Conservation (phyloP, 108 stramenopile species). For the Cyclostephanos tholiformis region DNA sequence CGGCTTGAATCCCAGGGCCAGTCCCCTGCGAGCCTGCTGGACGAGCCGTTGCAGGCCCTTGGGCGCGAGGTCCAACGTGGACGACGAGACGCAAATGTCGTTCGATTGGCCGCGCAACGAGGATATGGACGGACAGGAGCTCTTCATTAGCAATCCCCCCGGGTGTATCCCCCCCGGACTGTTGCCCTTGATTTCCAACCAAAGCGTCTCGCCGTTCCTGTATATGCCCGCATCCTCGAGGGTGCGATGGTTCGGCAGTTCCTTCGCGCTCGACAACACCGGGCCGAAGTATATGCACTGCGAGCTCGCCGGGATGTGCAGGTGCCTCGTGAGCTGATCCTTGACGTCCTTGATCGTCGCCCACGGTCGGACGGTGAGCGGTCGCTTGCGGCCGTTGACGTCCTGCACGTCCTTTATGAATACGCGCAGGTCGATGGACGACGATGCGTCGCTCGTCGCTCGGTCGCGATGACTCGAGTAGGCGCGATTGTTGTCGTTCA, state of each 20-base stretch:
- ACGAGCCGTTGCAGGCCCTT: conserved; percentile 60
- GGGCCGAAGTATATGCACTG: conserved; percentile 82
- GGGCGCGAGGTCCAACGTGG: conserved; percentile 66
- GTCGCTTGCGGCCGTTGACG: conserved; percentile 65
- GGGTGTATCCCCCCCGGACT: not conserved
- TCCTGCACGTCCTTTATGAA: conserved; percentile 81
- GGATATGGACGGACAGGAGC: conserved; percentile 40
- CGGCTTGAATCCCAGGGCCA: conserved; percentile 83
- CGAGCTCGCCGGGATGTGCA: conserved; percentile 67
- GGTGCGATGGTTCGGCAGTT: conserved; percentile 82
- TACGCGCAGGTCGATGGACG: conserved; percentile 67
- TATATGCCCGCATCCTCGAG: conserved; percentile 89
- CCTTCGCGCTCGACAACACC: conserved; percentile 61
- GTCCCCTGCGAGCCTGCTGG: conserved; percentile 64
- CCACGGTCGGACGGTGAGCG: conserved; percentile 81
- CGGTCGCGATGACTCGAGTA: not conserved
- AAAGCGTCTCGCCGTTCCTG: conserved; percentile 73
- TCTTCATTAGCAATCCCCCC: not conserved
- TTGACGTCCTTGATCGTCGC: conserved; percentile 87
- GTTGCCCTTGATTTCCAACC: conserved; percentile 67
- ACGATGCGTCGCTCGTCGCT: not conserved
- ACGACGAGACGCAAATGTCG: conserved; percentile 74
- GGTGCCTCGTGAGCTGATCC: conserved; percentile 62
- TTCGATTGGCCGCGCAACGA: conserved; percentile 41
- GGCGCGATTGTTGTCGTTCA: not conserved